Conservation (phyloP, 1,284 basidiomycete genomes). For the Boletus hoseneyae region DNA sequence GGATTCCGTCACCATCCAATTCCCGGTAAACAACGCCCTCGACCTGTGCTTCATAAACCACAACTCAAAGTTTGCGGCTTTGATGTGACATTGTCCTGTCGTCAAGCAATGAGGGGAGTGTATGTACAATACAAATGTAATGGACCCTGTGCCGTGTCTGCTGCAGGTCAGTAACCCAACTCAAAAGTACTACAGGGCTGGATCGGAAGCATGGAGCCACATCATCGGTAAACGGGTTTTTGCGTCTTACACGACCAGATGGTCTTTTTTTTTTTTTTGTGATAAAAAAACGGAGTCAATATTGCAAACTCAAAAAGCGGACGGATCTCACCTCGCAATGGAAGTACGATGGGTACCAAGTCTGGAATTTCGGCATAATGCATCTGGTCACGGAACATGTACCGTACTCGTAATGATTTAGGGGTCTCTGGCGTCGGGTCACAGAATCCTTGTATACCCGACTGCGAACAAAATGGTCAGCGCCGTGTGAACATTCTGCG, state of each 20-base stretch:
- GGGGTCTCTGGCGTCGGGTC: conserved; percentile 67
- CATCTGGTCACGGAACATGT: conserved; percentile 69
- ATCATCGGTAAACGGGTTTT: conserved; percentile 3
- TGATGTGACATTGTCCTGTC: conserved; percentile 12
- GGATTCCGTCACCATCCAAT: conserved; percentile 18
- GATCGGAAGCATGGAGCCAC: conserved; percentile 9
- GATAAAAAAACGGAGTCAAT: conserved; percentile 11
- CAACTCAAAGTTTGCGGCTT: neutral
- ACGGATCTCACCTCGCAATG: conserved; percentile 62
- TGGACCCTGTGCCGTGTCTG: conserved; percentile 20
- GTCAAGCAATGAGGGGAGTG: conserved; percentile 24
- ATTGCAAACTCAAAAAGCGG: conserved; percentile 4
- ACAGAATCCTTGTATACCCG: conserved; percentile 70
- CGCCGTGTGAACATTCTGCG: conserved; percentile 9
- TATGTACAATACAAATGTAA: conserved; percentile 30
- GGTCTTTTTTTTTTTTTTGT: conserved; percentile 29
- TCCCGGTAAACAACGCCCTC: conserved; percentile 25
- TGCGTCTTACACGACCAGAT: conserved; percentile 25
- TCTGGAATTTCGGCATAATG: conserved; percentile 82
- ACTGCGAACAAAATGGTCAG: conserved; percentile 37
- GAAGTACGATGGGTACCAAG: conserved; percentile 65
- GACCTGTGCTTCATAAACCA: conserved; percentile 29
- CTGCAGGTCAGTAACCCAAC: conserved; percentile 11
- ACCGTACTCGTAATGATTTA: conserved; percentile 70
- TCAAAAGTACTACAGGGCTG: neutral